These are phyloP conservation scores for Phycomyces blakesleeanus DNA, from an alignment of 192 early-diverging fungal genomes.

Conservation along the genomic window DNA sequence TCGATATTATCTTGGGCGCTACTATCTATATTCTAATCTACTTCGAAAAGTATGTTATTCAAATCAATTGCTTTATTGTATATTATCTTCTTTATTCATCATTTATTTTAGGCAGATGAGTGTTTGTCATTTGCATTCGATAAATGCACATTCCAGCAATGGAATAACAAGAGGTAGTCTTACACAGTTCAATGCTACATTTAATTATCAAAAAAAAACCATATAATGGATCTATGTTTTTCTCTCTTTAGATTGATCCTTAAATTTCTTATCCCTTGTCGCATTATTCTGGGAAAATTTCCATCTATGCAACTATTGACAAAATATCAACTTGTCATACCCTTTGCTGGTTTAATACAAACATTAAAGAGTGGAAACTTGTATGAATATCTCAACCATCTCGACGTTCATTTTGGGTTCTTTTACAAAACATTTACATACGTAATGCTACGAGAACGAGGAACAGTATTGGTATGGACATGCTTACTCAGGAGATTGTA, in stretches of 20 bases:
- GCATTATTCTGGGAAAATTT: conserved; percentile 39
- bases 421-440: conserved; percentile 37
- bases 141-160: conserved; percentile 27
- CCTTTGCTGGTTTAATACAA: conserved; percentile 22
- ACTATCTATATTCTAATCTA: conserved; percentile 39
- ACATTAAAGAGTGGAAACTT: conserved; percentile 37
- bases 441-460: conserved; percentile 40
- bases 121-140: conserved; percentile 41
- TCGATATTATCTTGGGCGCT: conserved; percentile 46
- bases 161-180: conserved; percentile 35
- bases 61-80: too few relatives aligned
- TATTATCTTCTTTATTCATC: neutral
- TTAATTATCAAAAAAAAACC: too few relatives aligned
- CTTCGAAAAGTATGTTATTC: conserved; percentile 23
- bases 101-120: conserved; percentile 19
- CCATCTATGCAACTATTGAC: conserved; percentile 32
- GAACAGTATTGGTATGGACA: conserved; percentile 40
- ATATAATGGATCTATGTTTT: too few relatives aligned
- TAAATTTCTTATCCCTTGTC: conserved; percentile 39
- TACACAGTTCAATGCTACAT: too few relatives aligned
- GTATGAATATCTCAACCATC: conserved; percentile 11
- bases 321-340: conserved; percentile 25
- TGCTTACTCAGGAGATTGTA: conserved; percentile 37
- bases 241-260: conserved; percentile 26
- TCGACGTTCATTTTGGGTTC: conserved; percentile 28